Evolutionary conservation across 768 basidiomycete species (phyloP), one percentile per base, ranked within the genome.

Genomic region (Candolleomyces aberdarensis): DNA sequence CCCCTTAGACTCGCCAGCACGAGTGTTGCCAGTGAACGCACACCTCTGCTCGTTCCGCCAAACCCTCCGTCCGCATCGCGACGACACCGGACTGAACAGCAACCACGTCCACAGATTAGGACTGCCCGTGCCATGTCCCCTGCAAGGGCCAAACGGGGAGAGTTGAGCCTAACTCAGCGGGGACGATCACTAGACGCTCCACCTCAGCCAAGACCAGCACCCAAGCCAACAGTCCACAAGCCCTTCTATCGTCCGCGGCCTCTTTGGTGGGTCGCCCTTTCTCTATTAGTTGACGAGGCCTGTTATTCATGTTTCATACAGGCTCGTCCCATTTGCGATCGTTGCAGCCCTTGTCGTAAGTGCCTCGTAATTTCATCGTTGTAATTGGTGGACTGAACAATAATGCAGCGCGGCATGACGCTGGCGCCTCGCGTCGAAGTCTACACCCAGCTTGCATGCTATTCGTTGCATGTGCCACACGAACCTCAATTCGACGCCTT

Each of bases 321-420:
- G 91, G 91, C 80, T 93, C 10, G 88, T 91, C 22, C 91, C 90
- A 3, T 90, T 92, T 68, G 89, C 85, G 5, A 73, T 93, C 44
- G 74, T 78, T 15, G 82, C 86, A 13, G 81, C 91, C 5, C 67
- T 92, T 31, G 83, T 83, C 48, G 91, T 92, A 68, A 71, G 85
- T 79, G 7, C 40, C 17, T 9, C 15, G 20, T 53, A n/a, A 31
- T n/a, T 54, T 40, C 54, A n/a, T 17, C 14, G 19, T 26, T 26
- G 26, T 26, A 26, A 32, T 22, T 46, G 53, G 47, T 47, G 56
- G 26, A 64, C 49, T 36, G 49, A 43, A 61, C 61, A 49, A 64
- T 65, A 46, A 60, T 61, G n/a, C 65, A 93, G 92, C 89, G 90
- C 32, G 90, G 89, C 47, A 91, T 93, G 88, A 93, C 92, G 3